These are phyloP conservation scores for Xylariaceae sp. DNA, from an alignment of 2,329 filamentous ascomycete genomes.

Conservation along the genomic window DNA sequence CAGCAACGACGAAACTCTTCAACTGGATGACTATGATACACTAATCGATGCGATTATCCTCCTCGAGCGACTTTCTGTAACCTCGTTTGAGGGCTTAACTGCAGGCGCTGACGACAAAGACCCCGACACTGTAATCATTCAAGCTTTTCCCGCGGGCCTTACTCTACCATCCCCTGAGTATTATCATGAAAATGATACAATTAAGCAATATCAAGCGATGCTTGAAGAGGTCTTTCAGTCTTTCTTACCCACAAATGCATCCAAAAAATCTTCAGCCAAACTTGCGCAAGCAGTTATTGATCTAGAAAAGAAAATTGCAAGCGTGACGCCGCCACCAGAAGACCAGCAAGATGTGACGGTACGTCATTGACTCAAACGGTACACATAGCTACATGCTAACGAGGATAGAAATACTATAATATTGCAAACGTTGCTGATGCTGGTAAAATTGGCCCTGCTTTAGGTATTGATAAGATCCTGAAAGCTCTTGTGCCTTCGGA, in stretches of 20 bases:
- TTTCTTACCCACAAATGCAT: slow-evolving; percentile 27
- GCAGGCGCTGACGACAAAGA: slow-evolving; percentile 44
- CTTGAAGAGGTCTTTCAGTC: slow-evolving; percentile 39
- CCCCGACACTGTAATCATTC: slow-evolving; percentile 37
- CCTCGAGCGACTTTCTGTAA: slow-evolving; percentile 45
- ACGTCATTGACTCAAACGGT: slow-evolving; percentile 12
- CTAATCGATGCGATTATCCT: slow-evolving; percentile 46
- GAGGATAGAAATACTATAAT: slow-evolving; percentile 60
- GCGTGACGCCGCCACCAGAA: slow-evolving; percentile 55
- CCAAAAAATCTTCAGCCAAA: slow-evolving; percentile 23
- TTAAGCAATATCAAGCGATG: slow-evolving; percentile 49
- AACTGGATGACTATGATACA: slow-evolving; percentile 28
- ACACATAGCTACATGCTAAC: slow-evolving; percentile 10
- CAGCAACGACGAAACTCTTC: slow-evolving; percentile 21
- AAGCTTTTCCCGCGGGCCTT: slow-evolving; percentile 44
- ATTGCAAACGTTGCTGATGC: slow-evolving; percentile 57
- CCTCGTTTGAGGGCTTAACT: slow-evolving; percentile 36
- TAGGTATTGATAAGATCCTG: slow-evolving; percentile 54
- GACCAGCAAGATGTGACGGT: slow-evolving; percentile 60
- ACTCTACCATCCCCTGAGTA: slow-evolving; percentile 63
- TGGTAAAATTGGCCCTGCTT: slow-evolving; percentile 52
- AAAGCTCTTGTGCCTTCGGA: slow-evolving; percentile 48
- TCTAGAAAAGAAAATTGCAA: slow-evolving; percentile 61
- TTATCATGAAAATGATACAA: slow-evolving; percentile 53
- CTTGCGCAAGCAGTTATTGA: slow-evolving; percentile 46